Evolutionary conservation across 2,329 filamentous ascomycete species (phyloP), one percentile per base, ranked within the genome.

Genomic region (Fusarium chaquense): DNA sequence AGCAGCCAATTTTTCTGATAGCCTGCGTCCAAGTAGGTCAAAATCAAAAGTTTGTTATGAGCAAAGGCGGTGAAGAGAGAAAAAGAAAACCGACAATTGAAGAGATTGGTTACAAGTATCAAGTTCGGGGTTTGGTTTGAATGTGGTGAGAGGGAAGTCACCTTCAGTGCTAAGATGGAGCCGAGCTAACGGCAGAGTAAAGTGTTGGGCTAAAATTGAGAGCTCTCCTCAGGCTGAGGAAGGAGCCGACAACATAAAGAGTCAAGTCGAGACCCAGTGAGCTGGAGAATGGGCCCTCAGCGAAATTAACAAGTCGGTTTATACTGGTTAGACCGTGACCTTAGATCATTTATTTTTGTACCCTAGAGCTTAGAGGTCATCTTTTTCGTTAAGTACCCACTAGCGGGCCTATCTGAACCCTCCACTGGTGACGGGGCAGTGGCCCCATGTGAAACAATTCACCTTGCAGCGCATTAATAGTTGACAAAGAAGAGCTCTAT

Each of bases 171-270:
- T 30, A 30, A 11, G 28, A 30, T 30, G 28, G 28, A 30, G 28
- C 28, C 28, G 28, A 30, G 10, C 28, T 30, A 30, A 30, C 28
- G 28, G 28, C 28, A 30, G 28, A 30, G 28, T 30, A 57, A 65
- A 65, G 63, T 69, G 67, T 70, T 70, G 67, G 67, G 67, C 67
- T 71, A 70, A 70, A 70, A 70, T 65, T 71, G 59, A 65, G 50
- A 71, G 68, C 67, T 68, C 36, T 36, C 18, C 67, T 66, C 54
- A 65, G 67, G 59, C 65, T 69, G 63, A 71, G 56, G 58, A 69
- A 49, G 49, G 62, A 65, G 44, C 67, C 63, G 52, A 70, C 54
- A 70, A 49, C 38, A 50, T 33, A 45, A 35, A 30, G 28, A 30
- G 33, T 35, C 33, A 18, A 53, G 32, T 41, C 16, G 51, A 67